phyloP scores from a whole-genome alignment of 1,284 basidiomycete species.

The Marasmius oreades region DNA sequence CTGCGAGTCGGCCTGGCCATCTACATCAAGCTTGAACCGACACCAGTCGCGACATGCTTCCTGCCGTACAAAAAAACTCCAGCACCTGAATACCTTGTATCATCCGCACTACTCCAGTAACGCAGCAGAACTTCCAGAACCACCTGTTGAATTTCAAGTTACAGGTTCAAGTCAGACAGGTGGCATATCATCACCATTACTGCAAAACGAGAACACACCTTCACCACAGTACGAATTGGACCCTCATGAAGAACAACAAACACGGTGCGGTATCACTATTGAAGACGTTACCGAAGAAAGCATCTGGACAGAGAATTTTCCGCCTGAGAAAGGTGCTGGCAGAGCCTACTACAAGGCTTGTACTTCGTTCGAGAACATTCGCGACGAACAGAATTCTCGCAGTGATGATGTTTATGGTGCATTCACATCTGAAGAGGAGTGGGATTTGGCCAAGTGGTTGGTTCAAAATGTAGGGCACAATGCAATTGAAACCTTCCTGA shows the following conservation, averaged over 20 bases:
- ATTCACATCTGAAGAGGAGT: background rate
- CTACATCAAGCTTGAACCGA: too few relatives aligned
- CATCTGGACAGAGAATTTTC: background rate
- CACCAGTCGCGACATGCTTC: too few relatives aligned
- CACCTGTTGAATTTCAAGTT: background rate
- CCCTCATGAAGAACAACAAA: background rate
- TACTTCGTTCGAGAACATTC: background rate
- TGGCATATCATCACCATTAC: background rate
- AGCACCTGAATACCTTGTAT: too few relatives aligned
- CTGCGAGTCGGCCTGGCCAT: too few relatives aligned
- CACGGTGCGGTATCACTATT: background rate
- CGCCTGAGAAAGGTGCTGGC: background rate
- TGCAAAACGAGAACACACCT: background rate
- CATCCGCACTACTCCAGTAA: too few relatives aligned
- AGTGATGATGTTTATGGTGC: background rate
- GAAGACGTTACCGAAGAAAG: background rate
- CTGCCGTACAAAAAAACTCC: too few relatives aligned
- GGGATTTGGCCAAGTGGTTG: background rate
- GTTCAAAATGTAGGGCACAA: constrained; percentile 1
- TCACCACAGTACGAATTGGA: background rate
- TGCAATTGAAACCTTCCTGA: constrained; percentile 8
- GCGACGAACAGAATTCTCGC: background rate
- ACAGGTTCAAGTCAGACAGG: background rate
- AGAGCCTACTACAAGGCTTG: background rate
- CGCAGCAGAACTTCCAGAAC: background rate